These are phyloP conservation scores for Bacterosira constricta DNA, from an alignment of 108 stramenopile genomes.

Conservation along the genomic window DNA sequence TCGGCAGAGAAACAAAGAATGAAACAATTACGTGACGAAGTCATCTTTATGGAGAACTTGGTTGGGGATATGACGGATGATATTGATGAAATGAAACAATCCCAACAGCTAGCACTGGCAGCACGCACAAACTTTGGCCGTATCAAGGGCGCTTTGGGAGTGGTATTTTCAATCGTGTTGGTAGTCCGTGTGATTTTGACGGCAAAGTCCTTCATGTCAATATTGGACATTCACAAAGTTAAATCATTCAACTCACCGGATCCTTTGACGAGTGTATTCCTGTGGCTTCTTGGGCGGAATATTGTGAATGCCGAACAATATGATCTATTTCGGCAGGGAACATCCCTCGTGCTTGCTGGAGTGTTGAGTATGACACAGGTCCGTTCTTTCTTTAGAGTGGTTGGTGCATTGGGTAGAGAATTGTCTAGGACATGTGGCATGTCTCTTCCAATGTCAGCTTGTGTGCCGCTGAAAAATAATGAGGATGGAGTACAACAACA, in stretches of 20 bases:
- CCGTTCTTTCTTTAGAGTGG: slow-evolving; percentile 64
- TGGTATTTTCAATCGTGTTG: slow-evolving; percentile 69
- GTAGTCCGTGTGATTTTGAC: slow-evolving; percentile 56
- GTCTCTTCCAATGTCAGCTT: background rate
- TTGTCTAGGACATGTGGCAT: slow-evolving; percentile 18
- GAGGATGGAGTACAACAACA: background rate
- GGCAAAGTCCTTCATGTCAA: slow-evolving; percentile 42
- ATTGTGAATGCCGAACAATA: slow-evolving; percentile 59
- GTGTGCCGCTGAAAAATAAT: too few relatives aligned
- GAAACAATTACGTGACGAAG: slow-evolving; percentile 57
- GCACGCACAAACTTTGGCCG: slow-evolving; percentile 67
- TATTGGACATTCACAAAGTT: background rate
- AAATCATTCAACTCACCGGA: slow-evolving; percentile 24
- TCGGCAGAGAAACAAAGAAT: slow-evolving; percentile 46
- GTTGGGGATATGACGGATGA: slow-evolving; percentile 69
- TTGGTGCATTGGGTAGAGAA: slow-evolving; percentile 54
- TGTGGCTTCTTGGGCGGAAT: slow-evolving; percentile 73
- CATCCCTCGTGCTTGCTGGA: slow-evolving; percentile 70
- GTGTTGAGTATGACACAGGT: slow-evolving; percentile 69
- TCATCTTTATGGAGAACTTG: slow-evolving; percentile 64
- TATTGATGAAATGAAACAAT: slow-evolving; percentile 68
- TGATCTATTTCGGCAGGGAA: slow-evolving; percentile 58
- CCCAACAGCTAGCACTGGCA: slow-evolving; percentile 52
- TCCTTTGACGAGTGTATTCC: slow-evolving; percentile 58
- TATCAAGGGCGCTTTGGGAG: slow-evolving; percentile 51